phyloP scores from a whole-genome alignment of 2,329 filamentous ascomycete genomes.

The Aspergillus latus region DNA sequence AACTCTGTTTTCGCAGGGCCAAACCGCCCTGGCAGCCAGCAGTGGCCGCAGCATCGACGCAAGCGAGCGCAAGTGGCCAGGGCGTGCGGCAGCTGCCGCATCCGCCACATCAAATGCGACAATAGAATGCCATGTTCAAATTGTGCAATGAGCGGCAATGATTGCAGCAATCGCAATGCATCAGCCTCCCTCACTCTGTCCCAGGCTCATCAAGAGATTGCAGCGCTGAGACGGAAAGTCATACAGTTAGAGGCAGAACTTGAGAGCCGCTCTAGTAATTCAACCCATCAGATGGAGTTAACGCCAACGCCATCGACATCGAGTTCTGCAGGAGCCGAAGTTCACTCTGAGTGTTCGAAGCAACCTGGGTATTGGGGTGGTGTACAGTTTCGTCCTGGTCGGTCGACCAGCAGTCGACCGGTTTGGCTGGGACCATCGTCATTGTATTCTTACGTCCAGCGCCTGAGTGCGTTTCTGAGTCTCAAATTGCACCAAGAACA shows the following conservation, averaged over 20 bases:
- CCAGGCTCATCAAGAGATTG: conserved; percentile 21
- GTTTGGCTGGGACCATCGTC: conserved; percentile 5
- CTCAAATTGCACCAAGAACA: conserved; percentile 34
- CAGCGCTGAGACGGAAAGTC: conserved; percentile 34
- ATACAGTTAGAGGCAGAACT: conserved; percentile 36
- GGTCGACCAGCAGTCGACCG: too few species aligned
- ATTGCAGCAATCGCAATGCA: conserved; percentile 22
- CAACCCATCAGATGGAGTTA: background rate
- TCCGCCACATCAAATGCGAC: conserved; percentile 31
- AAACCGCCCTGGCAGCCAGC: too few species aligned
- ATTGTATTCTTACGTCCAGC: conserved; percentile 1
- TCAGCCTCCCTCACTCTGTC: background rate
- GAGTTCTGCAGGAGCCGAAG: too few species aligned
- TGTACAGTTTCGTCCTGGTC: too few species aligned
- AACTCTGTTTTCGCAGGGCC: too few species aligned
- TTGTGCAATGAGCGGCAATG: conserved; percentile 19
- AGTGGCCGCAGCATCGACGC: background rate
- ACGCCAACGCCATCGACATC: too few species aligned
- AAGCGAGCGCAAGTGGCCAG: conserved; percentile 26
- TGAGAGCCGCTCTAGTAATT: conserved; percentile 15
- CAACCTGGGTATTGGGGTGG: too few species aligned
- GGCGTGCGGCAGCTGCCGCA: conserved; percentile 30
- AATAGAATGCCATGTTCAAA: conserved; percentile 25
- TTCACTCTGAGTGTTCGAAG: too few species aligned
- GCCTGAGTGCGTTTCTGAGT: background rate